phyloP scores from a whole-genome alignment of 2,329 filamentous ascomycete genomes.

The Didymella segeticola region DNA sequence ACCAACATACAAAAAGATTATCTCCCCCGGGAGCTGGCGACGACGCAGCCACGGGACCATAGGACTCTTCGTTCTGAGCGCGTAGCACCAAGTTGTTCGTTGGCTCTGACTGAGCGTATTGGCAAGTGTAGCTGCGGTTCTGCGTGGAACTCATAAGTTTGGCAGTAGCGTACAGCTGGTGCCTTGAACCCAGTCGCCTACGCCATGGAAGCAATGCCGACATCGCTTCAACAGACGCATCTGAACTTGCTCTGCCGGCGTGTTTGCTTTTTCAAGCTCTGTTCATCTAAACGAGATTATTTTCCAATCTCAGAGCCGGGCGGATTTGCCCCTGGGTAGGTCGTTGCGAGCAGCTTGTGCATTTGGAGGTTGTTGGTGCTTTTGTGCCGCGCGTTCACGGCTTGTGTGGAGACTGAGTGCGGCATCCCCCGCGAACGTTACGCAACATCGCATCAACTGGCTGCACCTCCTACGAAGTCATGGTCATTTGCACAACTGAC shows the following conservation, averaged over 20 bases:
- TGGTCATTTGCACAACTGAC: neutral
- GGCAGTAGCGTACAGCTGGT: neutral
- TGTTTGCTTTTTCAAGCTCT: too few relatives aligned
- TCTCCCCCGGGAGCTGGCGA: neutral
- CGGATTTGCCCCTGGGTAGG: too few relatives aligned
- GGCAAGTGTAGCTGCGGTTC: neutral
- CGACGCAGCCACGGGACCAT: neutral
- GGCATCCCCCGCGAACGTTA: slow-evolving; percentile 2
- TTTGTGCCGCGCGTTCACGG: slow-evolving; percentile 9
- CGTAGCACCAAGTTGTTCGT: neutral
- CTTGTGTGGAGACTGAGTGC: slow-evolving; percentile 5
- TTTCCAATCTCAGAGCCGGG: neutral
- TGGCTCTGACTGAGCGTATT: too few relatives aligned
- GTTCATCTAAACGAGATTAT: neutral
- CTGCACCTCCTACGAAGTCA: neutral
- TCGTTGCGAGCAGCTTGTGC: neutral
- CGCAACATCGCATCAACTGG: neutral
- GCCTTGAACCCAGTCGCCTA: neutral
- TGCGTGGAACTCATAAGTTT: neutral
- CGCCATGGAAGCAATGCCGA: neutral
- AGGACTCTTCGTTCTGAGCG: neutral
- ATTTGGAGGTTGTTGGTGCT: neutral
- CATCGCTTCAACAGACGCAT: neutral
- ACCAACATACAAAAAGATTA: neutral
- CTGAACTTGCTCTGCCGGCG: neutral